A percentile compares a stretch with the other conserved stretches of the same genome.
phyloP scores from a whole-genome alignment of 805 yeast species.

The Spathaspora passalidarum region DNA sequence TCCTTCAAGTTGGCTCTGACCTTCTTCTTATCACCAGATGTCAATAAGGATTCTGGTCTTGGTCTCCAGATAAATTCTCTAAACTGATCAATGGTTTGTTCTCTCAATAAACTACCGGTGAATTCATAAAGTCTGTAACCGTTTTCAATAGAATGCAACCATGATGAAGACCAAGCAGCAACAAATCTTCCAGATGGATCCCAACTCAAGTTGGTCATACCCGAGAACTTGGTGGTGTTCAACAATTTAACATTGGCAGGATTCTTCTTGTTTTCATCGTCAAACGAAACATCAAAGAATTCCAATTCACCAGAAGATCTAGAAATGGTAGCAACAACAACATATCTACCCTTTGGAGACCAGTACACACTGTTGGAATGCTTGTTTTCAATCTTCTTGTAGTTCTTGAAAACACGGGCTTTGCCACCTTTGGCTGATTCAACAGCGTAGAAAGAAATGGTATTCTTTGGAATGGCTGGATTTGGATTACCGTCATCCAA shows the following conservation, averaged over 20 bases:
- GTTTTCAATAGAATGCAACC: slow-evolving; percentile 83
- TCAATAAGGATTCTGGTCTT: slow-evolving; percentile 78
- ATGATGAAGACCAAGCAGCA: slow-evolving; percentile 81
- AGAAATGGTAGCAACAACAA: slow-evolving; percentile 48
- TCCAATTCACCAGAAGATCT: slow-evolving; percentile 64
- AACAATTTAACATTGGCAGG: slow-evolving; percentile 60
- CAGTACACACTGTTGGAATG: slow-evolving; percentile 72
- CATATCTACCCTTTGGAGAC: slow-evolving; percentile 93
- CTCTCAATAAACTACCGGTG: slow-evolving; percentile 73
- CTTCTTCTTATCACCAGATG: slow-evolving; percentile 80
- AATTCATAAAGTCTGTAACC: slow-evolving; percentile 88
- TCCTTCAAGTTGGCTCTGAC: slow-evolving; percentile 86
- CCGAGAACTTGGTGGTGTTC: slow-evolving; percentile 62
- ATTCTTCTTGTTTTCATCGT: slow-evolving; percentile 60
- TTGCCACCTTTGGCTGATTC: slow-evolving; percentile 58
- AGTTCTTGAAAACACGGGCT: slow-evolving; percentile 52
- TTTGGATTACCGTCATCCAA: slow-evolving; percentile 53
- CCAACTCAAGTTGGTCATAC: slow-evolving; percentile 86
- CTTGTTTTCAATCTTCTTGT: slow-evolving; percentile 58
- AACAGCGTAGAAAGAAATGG: slow-evolving; percentile 76
- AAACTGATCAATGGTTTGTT: slow-evolving; percentile 78
- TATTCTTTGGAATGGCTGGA: slow-evolving; percentile 64
- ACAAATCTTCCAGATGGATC: slow-evolving; percentile 94
- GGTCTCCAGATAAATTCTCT: slow-evolving; percentile 96
- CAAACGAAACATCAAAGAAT: slow-evolving; percentile 82